Evolutionary conservation across 177 flowering plant genomes (phyloP).

Genomic region (Vitis hybrid): DNA sequence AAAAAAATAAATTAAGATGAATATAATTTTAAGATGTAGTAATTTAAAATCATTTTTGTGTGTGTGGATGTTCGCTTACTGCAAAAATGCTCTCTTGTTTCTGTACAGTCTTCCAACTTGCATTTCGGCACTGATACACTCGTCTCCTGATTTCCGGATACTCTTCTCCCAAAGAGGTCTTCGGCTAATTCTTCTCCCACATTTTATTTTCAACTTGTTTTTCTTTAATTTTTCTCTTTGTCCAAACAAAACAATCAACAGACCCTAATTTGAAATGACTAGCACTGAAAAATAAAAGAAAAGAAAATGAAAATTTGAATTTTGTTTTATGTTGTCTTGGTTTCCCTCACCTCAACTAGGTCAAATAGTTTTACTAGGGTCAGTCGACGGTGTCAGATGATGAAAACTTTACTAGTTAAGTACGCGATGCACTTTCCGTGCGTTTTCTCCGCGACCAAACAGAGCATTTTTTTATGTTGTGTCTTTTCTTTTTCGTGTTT

Average conservation of each 20-base stretch:
- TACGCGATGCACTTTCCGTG: too few species aligned
- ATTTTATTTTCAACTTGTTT: neutral
- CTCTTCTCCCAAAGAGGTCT: slow-evolving; percentile 17
- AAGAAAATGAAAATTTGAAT: neutral
- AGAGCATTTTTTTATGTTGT: too few species aligned
- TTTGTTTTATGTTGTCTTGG: neutral
- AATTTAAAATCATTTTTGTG: too few species aligned
- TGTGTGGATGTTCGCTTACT: neutral
- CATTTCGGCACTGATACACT: slow-evolving; percentile 2
- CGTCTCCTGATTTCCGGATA: neutral
- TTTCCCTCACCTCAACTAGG: neutral
- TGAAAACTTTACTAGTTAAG: too few species aligned
- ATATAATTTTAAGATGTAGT: too few species aligned
- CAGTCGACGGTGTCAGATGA: neutral
- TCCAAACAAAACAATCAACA: neutral
- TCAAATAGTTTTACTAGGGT: neutral
- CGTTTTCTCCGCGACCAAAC: too few species aligned
- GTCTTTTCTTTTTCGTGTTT: too few species aligned
- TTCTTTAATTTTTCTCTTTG: neutral
- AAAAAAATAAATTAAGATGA: too few species aligned
- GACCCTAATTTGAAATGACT: neutral
- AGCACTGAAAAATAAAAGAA: neutral
- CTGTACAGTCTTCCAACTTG: slow-evolving; percentile 1
- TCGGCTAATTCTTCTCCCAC: neutral
- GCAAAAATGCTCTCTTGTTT: slow-evolving; percentile 19